Evolutionary conservation across 805 yeast genomes (phyloP), one percentile per base, ranked within the genome.

Genomic region (Aciculoconidium aculeatum): DNA sequence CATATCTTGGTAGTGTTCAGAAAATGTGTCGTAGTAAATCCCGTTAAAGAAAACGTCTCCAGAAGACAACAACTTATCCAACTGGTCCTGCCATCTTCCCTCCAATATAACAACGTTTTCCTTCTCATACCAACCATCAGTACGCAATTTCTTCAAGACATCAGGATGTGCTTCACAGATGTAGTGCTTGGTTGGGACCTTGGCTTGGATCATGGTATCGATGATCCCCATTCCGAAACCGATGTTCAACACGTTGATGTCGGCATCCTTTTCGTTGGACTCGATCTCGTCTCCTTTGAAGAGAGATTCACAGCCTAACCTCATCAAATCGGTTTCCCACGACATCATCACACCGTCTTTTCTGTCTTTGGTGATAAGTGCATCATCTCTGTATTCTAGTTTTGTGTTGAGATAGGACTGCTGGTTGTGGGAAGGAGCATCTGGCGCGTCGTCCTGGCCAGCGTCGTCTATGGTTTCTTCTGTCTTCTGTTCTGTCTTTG

Each of bases 191-290:
- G 74, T 62, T 13, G 88, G 90, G 11, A 44, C 45, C 24, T 55
- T 58, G 11, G 38, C 43, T 9, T 50, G 51, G 36, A 88, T 82
- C 70, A 79, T 75, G 1, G 74, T 60, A 51, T 88, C 97, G 31
- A 88, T 87, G 31, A 88, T 90, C 2, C 97, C 97, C 96, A 88
- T 85, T 2, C 97, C 97, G 51, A 90, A 88, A 0, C 97, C 97
- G 21, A 88, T 83, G 46, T 88, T 88, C 20, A 90, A 61, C 2
- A 90, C 75, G 21, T 62, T 70, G 12, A 66, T 42, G 22, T 62
- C 67, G 7, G 63, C 50, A 19, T 65, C 62, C 1, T 51, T 51
- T 25, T 58, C 63, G 6, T 45, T 45, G 12, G 51, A 37, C 7
- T 31, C 45, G 43, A 58, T 28, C 6, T 45, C 51, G 8, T 58